Evolutionary conservation across 768 basidiomycete genomes (phyloP).

Genomic region (Polyporus arcularius): DNA sequence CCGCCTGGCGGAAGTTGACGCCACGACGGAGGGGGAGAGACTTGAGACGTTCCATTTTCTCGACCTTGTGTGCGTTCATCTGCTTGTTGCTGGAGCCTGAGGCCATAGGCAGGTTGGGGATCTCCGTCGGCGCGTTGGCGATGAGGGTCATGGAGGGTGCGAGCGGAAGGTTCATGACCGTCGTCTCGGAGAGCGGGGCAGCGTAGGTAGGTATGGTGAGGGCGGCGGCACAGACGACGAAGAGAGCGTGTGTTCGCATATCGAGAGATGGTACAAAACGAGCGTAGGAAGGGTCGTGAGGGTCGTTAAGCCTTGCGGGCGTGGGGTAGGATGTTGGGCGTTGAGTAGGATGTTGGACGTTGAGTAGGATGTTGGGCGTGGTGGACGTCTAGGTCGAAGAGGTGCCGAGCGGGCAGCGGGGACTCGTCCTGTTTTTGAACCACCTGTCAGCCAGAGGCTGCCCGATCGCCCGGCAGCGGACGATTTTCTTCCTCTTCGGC

Average conservation of each 20-base stretch:
- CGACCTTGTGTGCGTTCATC: neutral
- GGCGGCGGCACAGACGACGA: conserved; percentile 11
- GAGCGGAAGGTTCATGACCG: conserved; percentile 11
- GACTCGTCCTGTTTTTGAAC: conserved; percentile 1
- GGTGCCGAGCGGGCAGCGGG: neutral
- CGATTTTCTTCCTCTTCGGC: neutral
- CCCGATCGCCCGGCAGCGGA: neutral
- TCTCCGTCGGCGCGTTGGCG: conserved; percentile 11
- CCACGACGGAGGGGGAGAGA: neutral
- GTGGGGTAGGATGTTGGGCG: conserved; percentile 12
- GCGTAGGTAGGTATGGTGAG: conserved; percentile 16
- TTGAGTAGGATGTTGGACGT: conserved; percentile 11
- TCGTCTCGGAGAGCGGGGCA: conserved; percentile 14
- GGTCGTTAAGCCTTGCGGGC: conserved; percentile 15
- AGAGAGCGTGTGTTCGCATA: conserved; percentile 16
- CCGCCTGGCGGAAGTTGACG: conserved; percentile 16
- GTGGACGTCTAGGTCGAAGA: conserved; percentile 7
- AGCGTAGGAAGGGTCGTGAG: conserved; percentile 11
- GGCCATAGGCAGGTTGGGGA: conserved; percentile 15
- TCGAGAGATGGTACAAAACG: conserved; percentile 11
- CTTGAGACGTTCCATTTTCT: neutral
- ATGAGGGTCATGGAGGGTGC: conserved; percentile 11
- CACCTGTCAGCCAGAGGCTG: too few species aligned
- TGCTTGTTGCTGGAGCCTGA: neutral
- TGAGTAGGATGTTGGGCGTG: conserved; percentile 5